A percentile compares a stretch with the other conserved stretches of the same genome.
These are phyloP conservation scores for Mycena vitilis DNA, from an alignment of 768 basidiomycete genomes.

Conservation along the genomic window DNA sequence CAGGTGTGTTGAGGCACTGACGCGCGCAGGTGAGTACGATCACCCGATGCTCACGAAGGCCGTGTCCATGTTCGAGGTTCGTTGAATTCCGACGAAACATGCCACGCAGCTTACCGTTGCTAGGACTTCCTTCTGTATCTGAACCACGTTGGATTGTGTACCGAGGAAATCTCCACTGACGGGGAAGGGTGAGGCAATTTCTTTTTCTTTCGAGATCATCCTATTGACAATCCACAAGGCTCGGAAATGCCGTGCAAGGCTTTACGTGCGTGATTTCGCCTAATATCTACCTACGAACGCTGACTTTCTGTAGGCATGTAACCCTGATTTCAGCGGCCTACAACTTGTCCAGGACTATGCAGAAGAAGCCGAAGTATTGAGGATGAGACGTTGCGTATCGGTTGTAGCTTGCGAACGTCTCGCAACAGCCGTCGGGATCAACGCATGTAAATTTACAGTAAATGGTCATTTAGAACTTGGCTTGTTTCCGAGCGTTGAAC, in stretches of 20 bases:
- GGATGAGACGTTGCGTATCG: neutral
- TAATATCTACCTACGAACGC: neutral
- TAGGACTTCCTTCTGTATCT: constrained; percentile 82
- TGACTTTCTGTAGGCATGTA: constrained; percentile 67
- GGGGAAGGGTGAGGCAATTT: constrained; percentile 80
- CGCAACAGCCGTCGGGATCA: neutral
- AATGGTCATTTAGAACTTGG: no score
- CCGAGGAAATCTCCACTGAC: constrained; percentile 86
- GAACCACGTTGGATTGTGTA: constrained; percentile 90
- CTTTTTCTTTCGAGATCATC: neutral
- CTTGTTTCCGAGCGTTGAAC: no score
- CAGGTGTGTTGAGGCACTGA: constrained; percentile 91
- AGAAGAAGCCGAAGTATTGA: constrained; percentile 22
- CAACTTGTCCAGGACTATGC: constrained; percentile 77
- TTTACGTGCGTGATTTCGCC: constrained; percentile 73
- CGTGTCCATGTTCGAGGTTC: constrained; percentile 90
- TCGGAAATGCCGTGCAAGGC: constrained; percentile 90
- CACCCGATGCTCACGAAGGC: constrained; percentile 72
- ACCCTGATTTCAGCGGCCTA: constrained; percentile 88
- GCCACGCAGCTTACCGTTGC: neutral
- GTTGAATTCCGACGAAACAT: constrained; percentile 28
- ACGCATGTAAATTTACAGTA: neutral
- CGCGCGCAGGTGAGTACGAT: constrained; percentile 87
- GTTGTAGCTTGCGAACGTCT: neutral
- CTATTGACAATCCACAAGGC: constrained; percentile 50